Evolutionary conservation across 1,139 yeast species (phyloP), one percentile per base, ranked within the genome.

Genomic region (Sugiyamaella pinicola): DNA sequence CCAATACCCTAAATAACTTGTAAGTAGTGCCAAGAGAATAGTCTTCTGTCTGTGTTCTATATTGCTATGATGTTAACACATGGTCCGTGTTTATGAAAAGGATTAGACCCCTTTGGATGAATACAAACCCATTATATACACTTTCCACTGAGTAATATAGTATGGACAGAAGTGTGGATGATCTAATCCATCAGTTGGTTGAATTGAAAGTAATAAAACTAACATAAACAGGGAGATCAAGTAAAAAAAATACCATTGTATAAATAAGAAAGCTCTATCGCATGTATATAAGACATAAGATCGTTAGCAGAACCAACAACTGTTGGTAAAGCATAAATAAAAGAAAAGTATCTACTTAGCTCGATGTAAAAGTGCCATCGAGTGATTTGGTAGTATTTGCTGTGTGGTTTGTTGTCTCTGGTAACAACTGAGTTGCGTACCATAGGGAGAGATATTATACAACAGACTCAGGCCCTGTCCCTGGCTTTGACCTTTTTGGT

Each of bases 41-140:
- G n/a, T 2, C 31, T 22, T 28, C n/a, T 19, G 9, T 31, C 31
- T 17, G 8, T 31, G 8, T 31, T 35, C 31, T 21, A 21, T 31
- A 17, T 35, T 37, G 51, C 54, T 33, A 60, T 70, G 74, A 70
- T 68, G 74, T 69, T 53, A 63, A 58, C 58, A 53, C 61, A 61
- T 70, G 74, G 74, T 70, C 74, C 74, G 74, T 70, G 74, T 70
- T 70, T 61, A 70, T 68, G 73, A 70, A 65, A 64, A 67, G 71
- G 73, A 61, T 70, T 68, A 69, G 72, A 69, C 73, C 71, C 73
- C 73, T 69, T 58, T 52, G 49, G 43, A 63, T 66, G 69, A 67
- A 64, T 66, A 64, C 69, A 67, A 61, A 61, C 58, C 69, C 66
- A 64, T 58, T 56, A 55, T 40, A 54, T 41, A 42, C 34, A 37